Conservation (phyloP, 352 stramenopile genomes). For the Aphanomyces euteiches region DNA sequence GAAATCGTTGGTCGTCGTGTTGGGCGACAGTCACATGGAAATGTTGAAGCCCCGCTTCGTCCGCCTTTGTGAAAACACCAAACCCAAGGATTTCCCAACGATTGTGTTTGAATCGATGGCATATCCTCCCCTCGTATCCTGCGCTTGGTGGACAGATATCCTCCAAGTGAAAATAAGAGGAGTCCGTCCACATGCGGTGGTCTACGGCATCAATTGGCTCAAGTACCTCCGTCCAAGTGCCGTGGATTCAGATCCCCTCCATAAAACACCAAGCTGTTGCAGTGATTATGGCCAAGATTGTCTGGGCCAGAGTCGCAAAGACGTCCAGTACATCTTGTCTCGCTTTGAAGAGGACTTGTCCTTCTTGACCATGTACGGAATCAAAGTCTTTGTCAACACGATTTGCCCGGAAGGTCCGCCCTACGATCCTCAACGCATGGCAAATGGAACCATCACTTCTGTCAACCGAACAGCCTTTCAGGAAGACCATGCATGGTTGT, state of each 20-base stretch:
- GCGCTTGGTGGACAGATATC: slow-evolving; percentile 8
- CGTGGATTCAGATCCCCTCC: neutral
- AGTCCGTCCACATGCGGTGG: neutral
- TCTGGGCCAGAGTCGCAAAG: slow-evolving; percentile 13
- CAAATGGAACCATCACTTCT: neutral
- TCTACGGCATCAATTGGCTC: neutral
- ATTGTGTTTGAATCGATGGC: slow-evolving; percentile 21
- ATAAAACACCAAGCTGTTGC: slow-evolving; percentile 2
- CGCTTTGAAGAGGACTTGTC: slow-evolving; percentile 3
- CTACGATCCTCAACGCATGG: slow-evolving; percentile 5
- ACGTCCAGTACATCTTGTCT: slow-evolving; percentile 9
- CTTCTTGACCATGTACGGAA: neutral
- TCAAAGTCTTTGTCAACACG: slow-evolving; percentile 28
- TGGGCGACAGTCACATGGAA: slow-evolving; percentile 19
- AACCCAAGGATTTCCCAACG: neutral
- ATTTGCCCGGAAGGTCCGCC: slow-evolving; percentile 14
- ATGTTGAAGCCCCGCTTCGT: slow-evolving; percentile 23
- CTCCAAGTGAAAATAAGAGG: slow-evolving; percentile 21
- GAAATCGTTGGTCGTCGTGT: slow-evolving; percentile 10
- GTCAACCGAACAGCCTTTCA: slow-evolving; percentile 8
- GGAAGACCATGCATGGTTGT: slow-evolving; percentile 2
- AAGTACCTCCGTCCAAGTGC: neutral
- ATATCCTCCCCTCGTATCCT: neutral
- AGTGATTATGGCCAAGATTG: slow-evolving; percentile 7
- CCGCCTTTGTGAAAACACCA: slow-evolving; percentile 1